Evolutionary conservation across 306 rosid species (phyloP), one percentile per base, ranked within the genome.

Genomic region (Aeschynomene evenia): DNA sequence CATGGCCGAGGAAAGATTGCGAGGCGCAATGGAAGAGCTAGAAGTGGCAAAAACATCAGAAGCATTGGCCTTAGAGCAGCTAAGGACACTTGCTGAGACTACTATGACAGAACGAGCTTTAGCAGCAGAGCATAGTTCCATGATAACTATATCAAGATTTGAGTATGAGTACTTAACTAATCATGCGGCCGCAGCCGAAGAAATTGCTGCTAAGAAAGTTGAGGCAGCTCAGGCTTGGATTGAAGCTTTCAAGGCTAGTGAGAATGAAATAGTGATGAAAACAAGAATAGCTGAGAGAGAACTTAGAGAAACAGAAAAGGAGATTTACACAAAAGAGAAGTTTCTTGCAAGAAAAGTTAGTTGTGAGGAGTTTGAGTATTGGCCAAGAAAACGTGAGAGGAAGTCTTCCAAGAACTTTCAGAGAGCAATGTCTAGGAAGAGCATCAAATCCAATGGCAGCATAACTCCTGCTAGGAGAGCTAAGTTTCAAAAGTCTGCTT

Each of bases 211-310:
- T 57, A 87, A 80, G 26, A 94, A 94, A 79, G 95, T 91, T 34
- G 95, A 87, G 31, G 97, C 95, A 37, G 86, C 95, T 7, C 74
- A 81, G 73, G 97, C 96, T 48, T 94, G 95, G 99, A 79, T 83
- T 66, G 92, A 85, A 80, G 99, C 96, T 70, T 77, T 94, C 34
- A 89, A 84, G 76, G 99, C 96, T 15, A 91, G 94, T 60, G 96
- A 94, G 89, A 83, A 77, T 81, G 97, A 94, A 78, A 85, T 80
- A 67, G 46, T 80, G 73, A 66, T 78, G 72, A 83, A 79, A 84
- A 72, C 77, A 21, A 88, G 89, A 55, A 46, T 84, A 9, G 82
- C 78, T 61, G 67, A 80, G 55, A 85, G 82, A 70, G 89, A 91
- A 79, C 78, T 85, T 20, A 83, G 78, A 21, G 88, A 87, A 63